phyloP scores from a whole-genome alignment of 306 rosid genomes.

The Fragaria iinumae region DNA sequence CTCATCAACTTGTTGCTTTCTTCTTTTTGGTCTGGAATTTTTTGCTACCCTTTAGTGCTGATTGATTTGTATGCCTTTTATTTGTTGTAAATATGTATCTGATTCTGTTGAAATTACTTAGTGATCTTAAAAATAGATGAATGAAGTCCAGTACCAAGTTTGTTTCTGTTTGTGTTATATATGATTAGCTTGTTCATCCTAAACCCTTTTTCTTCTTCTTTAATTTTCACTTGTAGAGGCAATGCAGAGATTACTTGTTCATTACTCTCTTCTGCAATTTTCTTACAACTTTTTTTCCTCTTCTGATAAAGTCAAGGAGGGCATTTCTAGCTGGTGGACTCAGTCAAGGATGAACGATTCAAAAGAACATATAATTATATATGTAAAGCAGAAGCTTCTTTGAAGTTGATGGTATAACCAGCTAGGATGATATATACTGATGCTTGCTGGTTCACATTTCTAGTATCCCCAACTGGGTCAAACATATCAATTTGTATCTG shows the following conservation, averaged over 20 bases:
- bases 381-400: not conserved
- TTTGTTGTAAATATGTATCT: not conserved
- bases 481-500: not conserved
- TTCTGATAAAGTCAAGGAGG: not conserved
- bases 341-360: not conserved
- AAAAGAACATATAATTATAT: not conserved
- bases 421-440: not conserved
- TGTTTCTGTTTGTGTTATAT: not conserved
- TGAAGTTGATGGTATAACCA: not conserved
- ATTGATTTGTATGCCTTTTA: not conserved
- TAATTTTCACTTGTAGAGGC: not conserved
- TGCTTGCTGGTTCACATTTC: not conserved
- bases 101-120: not conserved
- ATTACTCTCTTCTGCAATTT: not conserved
- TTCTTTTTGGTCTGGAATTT: not conserved
- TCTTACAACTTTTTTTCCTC: not conserved
- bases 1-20: not conserved
- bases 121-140: not conserved
- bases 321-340: not conserved
- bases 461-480: not conserved
- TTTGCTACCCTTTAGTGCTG: not conserved
- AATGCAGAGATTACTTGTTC: not conserved
- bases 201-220: not conserved
- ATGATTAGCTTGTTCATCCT: not conserved
- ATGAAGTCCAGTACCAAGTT: not conserved